Evolutionary conservation across 495 filamentous ascomycete species (phyloP).

Genomic region (Neurospora sp.): DNA sequence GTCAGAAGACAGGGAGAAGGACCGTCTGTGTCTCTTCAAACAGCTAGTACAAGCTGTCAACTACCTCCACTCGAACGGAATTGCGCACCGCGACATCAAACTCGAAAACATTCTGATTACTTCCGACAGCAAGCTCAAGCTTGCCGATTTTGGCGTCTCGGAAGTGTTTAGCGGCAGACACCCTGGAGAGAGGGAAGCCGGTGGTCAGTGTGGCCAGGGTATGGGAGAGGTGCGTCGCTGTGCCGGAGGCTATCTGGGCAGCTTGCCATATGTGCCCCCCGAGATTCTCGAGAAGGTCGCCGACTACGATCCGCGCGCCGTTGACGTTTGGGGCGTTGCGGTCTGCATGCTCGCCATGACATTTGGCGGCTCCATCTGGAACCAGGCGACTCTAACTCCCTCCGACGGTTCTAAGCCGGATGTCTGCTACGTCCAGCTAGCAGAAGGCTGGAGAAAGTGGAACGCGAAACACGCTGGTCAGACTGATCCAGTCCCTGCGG

Average conservation of each 20-base stretch:
- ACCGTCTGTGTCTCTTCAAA: slow-evolving; percentile 71
- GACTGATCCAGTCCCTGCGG: slow-evolving; percentile 34
- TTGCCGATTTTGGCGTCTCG: slow-evolving; percentile 71
- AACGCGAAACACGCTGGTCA: slow-evolving; percentile 38
- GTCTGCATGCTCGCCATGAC: slow-evolving; percentile 62
- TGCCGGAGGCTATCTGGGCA: slow-evolving; percentile 64
- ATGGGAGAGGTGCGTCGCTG: slow-evolving; percentile 58
- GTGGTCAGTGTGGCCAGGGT: slow-evolving; percentile 53
- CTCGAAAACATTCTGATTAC: slow-evolving; percentile 67
- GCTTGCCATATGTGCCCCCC: slow-evolving; percentile 66
- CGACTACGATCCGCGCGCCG: slow-evolving; percentile 61
- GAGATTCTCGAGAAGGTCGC: slow-evolving; percentile 57
- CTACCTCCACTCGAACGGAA: slow-evolving; percentile 60
- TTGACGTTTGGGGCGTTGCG: slow-evolving; percentile 73
- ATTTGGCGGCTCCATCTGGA: slow-evolving; percentile 56
- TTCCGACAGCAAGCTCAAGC: slow-evolving; percentile 60
- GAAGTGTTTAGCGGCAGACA: slow-evolving; percentile 68
- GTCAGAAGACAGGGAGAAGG: slow-evolving; percentile 49
- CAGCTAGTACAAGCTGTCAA: slow-evolving; percentile 61
- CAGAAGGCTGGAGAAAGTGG: slow-evolving; percentile 55
- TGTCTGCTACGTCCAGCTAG: slow-evolving; percentile 45
- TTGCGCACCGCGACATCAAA: slow-evolving; percentile 77
- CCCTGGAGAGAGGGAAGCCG: slow-evolving; percentile 54
- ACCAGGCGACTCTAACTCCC: slow-evolving; percentile 30
- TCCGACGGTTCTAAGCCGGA: slow-evolving; percentile 8